Base-by-base conservation (phyloP, 2,329 filamentous ascomycete species). In the Fusarium sp. region DNA sequence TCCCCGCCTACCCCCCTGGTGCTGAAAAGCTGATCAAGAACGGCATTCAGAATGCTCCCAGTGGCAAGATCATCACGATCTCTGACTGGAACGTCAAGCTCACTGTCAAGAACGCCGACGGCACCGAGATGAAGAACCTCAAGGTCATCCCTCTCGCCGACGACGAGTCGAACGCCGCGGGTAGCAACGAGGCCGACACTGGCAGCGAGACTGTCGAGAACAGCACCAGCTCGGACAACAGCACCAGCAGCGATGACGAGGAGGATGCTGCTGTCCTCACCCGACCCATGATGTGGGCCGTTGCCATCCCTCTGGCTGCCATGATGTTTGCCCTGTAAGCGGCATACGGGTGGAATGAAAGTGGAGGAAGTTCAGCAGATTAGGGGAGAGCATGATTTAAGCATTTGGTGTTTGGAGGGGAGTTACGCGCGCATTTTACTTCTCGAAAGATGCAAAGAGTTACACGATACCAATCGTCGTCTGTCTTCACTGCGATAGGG, bases 11-110 rank as follows among this genome's bases (percentile, higher is more conserved):
- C 6, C 93, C 93, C 11, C 83, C 86, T 4, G 91, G 89, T 70
- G 90, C 89, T 38, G 83, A 89, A 65, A 84, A 86, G 49, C 84
- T 97, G 75, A 95, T 97, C 77, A 84, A 92, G 71, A 88, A 91
- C 53, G 94, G 95, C 67, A 87, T 97, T 65, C 82, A 80, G 53
- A 87, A 86, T 68, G 86, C 89, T 61, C 88, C 89, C 38, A 80
- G 77, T 13, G 91, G 90, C 73, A 87, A 90, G 80, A 80, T 97
- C 58, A 85, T 97, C 68, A 79, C 87, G 67, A 85, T 97, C 73
- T 82, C 85, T 54, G 85, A 87, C 71, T 86, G 93, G 70, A 84
- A 84, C 34, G 87, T 93, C 62, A 77, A 74, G 56, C 75, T 83
- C 67, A 73, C 74, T 25, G 81, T 85, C 73, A 77, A 73, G 61